Conservation (phyloP, 805 yeast genomes). For the Saccharomycodes ludwigii region DNA sequence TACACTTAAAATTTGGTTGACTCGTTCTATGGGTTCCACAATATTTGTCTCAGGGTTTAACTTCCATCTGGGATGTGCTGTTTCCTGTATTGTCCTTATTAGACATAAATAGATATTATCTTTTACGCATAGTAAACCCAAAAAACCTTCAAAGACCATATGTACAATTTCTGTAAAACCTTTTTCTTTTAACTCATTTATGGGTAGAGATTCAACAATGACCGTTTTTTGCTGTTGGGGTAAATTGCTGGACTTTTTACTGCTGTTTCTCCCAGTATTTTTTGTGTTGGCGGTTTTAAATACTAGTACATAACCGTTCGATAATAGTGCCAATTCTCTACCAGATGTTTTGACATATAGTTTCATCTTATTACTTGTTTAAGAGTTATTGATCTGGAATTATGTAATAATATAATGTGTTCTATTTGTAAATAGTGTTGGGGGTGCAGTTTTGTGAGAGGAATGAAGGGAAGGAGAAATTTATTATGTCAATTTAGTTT, state of each 20-base stretch:
- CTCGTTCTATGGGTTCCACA: conserved; percentile 31
- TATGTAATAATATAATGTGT: background rate
- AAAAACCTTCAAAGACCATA: conserved; percentile 36
- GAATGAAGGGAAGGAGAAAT: no score
- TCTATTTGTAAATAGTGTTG: background rate
- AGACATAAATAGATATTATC: conserved; percentile 45
- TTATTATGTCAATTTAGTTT: no score
- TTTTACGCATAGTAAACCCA: conserved; percentile 49
- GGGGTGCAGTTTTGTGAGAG: conserved; percentile 4
- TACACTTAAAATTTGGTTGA: conserved; percentile 44
- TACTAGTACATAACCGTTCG: conserved; percentile 45
- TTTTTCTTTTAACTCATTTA: conserved; percentile 25
- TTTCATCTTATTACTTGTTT: conserved; percentile 39
- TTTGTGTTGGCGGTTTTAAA: conserved; percentile 26
- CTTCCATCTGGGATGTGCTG: conserved; percentile 43
- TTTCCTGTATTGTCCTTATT: conserved; percentile 38
- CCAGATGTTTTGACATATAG: conserved; percentile 53
- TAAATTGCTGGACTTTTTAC: conserved; percentile 5
- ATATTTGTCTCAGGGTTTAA: conserved; percentile 7
- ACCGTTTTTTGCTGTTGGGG: conserved; percentile 19
- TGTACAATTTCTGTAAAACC: conserved; percentile 28
- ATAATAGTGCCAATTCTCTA: conserved; percentile 55
- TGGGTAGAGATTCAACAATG: conserved; percentile 44
- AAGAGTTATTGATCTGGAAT: no score
- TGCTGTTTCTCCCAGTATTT: background rate